Percentiles rank a stretch among this genome's conserved stretches.
Evolutionary conservation across 2,329 filamentous ascomycete species (phyloP).

Genomic region (Verticillium nonalfalfae): DNA sequence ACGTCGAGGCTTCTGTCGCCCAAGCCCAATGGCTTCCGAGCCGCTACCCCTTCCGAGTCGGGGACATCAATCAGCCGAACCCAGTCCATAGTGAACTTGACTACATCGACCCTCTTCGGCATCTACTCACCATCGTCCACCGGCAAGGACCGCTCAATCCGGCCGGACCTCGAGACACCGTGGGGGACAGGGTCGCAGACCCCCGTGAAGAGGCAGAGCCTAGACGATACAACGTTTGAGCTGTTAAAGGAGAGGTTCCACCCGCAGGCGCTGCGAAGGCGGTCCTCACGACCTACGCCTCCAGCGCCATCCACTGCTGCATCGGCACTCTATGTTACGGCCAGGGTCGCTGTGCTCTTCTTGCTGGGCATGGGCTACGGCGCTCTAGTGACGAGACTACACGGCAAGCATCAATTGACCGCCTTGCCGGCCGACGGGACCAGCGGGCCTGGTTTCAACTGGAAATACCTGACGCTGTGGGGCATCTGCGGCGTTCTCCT

Average conservation of each 20-base stretch:
- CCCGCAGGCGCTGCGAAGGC: constrained; percentile 18
- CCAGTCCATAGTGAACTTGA: constrained; percentile 78
- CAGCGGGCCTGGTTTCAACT: constrained; percentile 35
- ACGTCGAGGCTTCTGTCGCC: constrained; percentile 2
- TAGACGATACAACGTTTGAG: constrained; percentile 37
- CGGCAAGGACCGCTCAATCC: constrained; percentile 35
- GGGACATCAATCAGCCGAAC: constrained; percentile 53
- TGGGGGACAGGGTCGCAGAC: constrained; percentile 76
- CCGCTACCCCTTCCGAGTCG: constrained; percentile 17
- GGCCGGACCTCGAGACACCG: constrained; percentile 59
- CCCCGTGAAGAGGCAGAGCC: constrained; percentile 38
- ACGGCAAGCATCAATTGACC: constrained; percentile 59
- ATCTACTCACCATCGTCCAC: constrained; percentile 73
- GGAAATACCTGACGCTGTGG: constrained; percentile 74
- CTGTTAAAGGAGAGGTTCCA: constrained; percentile 24
- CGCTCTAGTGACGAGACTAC: constrained; percentile 71
- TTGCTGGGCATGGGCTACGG: constrained; percentile 78
- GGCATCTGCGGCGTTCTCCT: constrained; percentile 70
- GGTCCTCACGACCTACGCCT: constrained; percentile 21
- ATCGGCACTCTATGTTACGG: constrained; percentile 40
- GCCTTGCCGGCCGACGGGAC: constrained; percentile 50
- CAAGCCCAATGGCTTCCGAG: constrained; percentile 15
- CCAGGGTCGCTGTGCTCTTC: constrained; percentile 64
- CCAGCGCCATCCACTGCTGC: constrained; percentile 19
- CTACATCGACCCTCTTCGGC: constrained; percentile 80